Evolutionary conservation across 2,329 filamentous ascomycete genomes (phyloP), one percentile per base, ranked within the genome.

Genomic region (Fusarium kyushuense): DNA sequence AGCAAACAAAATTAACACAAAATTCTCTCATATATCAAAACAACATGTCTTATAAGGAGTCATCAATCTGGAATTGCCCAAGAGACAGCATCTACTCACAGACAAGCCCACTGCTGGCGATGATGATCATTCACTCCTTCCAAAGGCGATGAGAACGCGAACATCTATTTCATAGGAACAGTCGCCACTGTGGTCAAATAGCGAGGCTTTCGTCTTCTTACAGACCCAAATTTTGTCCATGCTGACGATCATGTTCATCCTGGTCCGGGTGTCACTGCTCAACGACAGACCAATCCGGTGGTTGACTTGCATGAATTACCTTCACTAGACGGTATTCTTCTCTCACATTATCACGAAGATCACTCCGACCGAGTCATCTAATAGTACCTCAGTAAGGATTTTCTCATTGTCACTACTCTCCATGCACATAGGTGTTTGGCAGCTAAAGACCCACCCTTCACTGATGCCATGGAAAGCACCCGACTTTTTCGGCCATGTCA

Each of bases 241-340:
- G 84, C 84, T 2, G 88, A 88, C 32, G 87, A 90, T 70, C 86
- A 90, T 69, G 87, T 91, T 11, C 88, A 91, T 73, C 83, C 91
- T 2, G 89, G 88, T 0, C 88, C 89, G 0, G 88, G 88, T 1
- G 87, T 90, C 3, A 85, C 81, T 3, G 84, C 81, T 1, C 81
- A 80, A 25, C 80, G 88, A 3, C 75, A 77, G 25, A 90, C 85
- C 0, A 84, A 91, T 65, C 88, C 88, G 23, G 86, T 86, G 0
- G 80, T 91, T 17, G 84, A 89, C 58, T 74, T 91, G 7, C 81
- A 88, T 47, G 80, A 87, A 29, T 78, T 91, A 2, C 89, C 89
- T 2, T 79, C 82, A 3, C 81, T 91, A 21, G 87, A 91, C 72
- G 78, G 81, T 1, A 82, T 91, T 4, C 78, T 91, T 32, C 78